A percentile compares a stretch with the other conserved stretches of the same genome.
These are phyloP conservation scores for Candida tibetensis DNA, from an alignment of 805 yeast genomes.

Conservation along the genomic window DNA sequence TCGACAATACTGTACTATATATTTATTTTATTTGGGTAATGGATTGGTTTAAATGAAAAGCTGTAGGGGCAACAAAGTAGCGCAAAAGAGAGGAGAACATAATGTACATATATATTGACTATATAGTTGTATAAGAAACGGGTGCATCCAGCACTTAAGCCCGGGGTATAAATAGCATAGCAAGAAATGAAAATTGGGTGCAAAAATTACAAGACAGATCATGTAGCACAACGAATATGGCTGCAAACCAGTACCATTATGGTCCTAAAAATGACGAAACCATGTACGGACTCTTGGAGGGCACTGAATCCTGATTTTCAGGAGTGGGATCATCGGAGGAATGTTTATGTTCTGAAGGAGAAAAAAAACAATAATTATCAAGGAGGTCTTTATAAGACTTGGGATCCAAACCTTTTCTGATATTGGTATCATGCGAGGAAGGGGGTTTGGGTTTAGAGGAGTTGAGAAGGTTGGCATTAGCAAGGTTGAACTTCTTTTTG, in stretches of 20 bases:
- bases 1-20: no score
- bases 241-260: no score
- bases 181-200: no score
- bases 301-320: neutral
- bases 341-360: slow-evolving; percentile 17
- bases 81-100: neutral
- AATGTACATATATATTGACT: no score
- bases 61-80: neutral
- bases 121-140: no score
- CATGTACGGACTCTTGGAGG: slow-evolving; percentile 3
- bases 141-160: no score
- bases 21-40: no score
- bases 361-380: slow-evolving; percentile 60
- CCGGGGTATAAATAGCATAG: no score
- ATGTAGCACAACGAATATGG: no score
- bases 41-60: no score
- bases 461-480: neutral
- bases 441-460: neutral
- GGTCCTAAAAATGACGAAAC: slow-evolving; percentile 10
- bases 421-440: neutral
- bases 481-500: slow-evolving; percentile 3
- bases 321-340: slow-evolving; percentile 6
- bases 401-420: slow-evolving; percentile 32
- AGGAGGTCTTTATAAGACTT: slow-evolving; percentile 55
- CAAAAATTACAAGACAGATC: no score